Evolutionary conservation across 1,139 yeast species (phyloP), one percentile per base, ranked within the genome.

Genomic region (Nakaseomyces bracarensis): DNA sequence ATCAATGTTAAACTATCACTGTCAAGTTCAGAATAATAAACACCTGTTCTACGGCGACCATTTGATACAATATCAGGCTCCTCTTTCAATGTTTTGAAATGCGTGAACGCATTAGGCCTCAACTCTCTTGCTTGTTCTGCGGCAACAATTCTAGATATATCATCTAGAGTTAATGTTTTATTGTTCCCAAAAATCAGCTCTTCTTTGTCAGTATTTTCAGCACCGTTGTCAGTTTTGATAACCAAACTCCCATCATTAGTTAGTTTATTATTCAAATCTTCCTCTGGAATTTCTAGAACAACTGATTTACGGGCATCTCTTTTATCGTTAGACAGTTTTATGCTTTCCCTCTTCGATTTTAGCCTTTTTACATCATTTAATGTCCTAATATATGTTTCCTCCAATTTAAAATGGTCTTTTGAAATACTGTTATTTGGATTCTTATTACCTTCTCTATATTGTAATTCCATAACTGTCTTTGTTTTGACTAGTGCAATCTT

Each of bases 111-210:
- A 42, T 58, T 57, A 2, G 60, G 61, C 45, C 95, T 74, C 56
- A 85, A 82, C 50, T 86, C 96, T 49, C 96, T 72, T 0, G 97
- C 96, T 62, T 89, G 96, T 56, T 91, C 97, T 5, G 96, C 94
- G 2, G 96, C 95, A 10, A 91, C 97, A 57, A 91, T 89, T 51
- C 97, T 73, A 5, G 97, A 96, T 52, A 91, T 91, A 64, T 91
- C 99, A 63, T 91, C 98, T 55, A 91, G 72, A 0, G 96, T 89
- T 44, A 91, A 72, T 1, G 94, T 81, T 53, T 84, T 84, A 53
- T 89, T 95, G 57, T 79, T 84, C 55, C 82, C 78, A 46, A 85
- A 70, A 41, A 82, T 66, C 50, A 79, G 84, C 0, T 87, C 78
- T 0, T 49, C 46, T 1, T 39, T 28, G 7, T 38, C 23, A 3